Evolutionary conservation across 2,329 filamentous ascomycete species (phyloP), one percentile per base, ranked within the genome.

Genomic region (Epichloe coenophiala): DNA sequence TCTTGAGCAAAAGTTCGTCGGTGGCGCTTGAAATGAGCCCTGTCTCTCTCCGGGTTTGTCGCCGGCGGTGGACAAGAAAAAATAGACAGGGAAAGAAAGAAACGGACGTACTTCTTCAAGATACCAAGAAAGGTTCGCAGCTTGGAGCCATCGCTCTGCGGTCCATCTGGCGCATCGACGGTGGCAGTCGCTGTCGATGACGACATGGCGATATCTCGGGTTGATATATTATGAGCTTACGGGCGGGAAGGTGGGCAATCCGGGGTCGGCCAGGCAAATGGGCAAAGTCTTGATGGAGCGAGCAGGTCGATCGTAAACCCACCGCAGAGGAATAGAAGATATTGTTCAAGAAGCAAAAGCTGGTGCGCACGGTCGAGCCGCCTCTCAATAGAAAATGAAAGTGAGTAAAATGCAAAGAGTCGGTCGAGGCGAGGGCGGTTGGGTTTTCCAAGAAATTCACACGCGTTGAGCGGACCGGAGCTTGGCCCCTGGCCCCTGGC

Each of bases 51-150:
- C 39, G 39, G 51, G 40, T 3, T 47, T 35, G 51, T 49, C 48
- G 49, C 49, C 45, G 41, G 19, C 12, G 21, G 40, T 19, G 7
- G 3, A 23, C 9, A 11, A 11, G 15, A 36, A 31, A 13, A 15
- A 13, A 37, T 12, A 6, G 17, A 17, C 9, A 13, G 17, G 23
- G 19, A 19, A 13, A 6, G 33, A 31, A 43, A 46, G 43, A n/a
- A 15, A 6, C 13, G 5, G 8, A 68, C 81, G 71, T 76, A 95
- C 88, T 86, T 95, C 69, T 84, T 84, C 63, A 97, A 70, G 58
- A 96, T 95, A 49, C 83, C 80, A 54, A 96, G 68, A 63, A 97
- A 95, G 1, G 88, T 94, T 69, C 82, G 86, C 62, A 97, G 73
- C 75, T 95, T 95, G 57, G 86, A 91, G 57, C 80, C 82, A 53